These are phyloP conservation scores for Phaseolus lunatus DNA, from an alignment of 306 rosid species.

Conservation along the genomic window DNA sequence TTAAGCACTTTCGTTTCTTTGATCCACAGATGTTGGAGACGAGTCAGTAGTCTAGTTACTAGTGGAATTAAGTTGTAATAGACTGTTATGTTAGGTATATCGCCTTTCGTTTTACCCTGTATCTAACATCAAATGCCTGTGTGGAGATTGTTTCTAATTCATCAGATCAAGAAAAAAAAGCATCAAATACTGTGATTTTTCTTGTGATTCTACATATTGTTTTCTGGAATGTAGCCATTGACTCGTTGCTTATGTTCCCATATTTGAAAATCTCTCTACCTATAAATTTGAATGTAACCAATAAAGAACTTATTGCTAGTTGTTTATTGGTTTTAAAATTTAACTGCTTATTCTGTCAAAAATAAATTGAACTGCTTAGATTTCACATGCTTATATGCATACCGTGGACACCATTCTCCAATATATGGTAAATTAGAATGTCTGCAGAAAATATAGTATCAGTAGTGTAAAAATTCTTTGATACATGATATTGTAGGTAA, in stretches of 20 bases:
- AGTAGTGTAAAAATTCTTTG: no score
- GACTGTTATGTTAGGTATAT: slow-evolving; percentile 33
- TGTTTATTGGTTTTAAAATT: no score
- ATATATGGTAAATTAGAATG: no score
- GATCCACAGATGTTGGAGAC: slow-evolving; percentile 71
- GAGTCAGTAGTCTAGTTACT: slow-evolving; percentile 56
- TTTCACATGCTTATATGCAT: no score
- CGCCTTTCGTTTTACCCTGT: slow-evolving; percentile 23
- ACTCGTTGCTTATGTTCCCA: background rate
- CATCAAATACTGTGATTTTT: slow-evolving; percentile 30
- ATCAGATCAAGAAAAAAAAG: background rate
- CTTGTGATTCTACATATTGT: slow-evolving; percentile 8
- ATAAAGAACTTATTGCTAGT: no score
- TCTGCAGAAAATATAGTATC: no score
- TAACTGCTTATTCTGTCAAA: no score
- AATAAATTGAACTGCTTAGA: no score
- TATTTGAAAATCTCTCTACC: background rate
- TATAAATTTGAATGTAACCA: background rate
- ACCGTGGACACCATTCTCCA: no score
- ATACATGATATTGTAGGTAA: no score
- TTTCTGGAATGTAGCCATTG: background rate
- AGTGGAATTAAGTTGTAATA: background rate
- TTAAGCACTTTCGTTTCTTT: slow-evolving; percentile 22
- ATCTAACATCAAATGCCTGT: background rate
- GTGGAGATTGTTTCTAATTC: slow-evolving; percentile 24